These are phyloP conservation scores for Oxytropis ochrocephala DNA, from an alignment of 306 rosid genomes.

Conservation along the genomic window DNA sequence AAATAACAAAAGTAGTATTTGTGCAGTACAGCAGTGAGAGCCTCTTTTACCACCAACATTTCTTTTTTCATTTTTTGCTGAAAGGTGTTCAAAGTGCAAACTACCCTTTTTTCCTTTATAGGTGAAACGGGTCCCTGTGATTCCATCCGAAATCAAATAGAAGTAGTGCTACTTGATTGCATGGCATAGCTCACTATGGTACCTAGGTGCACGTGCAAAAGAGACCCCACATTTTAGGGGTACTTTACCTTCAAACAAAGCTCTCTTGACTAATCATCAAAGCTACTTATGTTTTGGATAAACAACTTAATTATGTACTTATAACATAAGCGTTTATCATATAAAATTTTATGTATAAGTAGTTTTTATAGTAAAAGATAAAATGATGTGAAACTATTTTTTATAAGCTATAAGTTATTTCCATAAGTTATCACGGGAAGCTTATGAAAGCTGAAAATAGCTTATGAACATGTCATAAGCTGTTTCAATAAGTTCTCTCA, in stretches of 20 bases:
- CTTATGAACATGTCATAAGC: too few relatives aligned
- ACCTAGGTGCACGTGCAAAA: constrained; percentile 33
- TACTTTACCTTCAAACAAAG: neutral
- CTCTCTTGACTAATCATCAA: neutral
- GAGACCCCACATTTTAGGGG: neutral
- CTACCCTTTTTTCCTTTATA: constrained; percentile 7
- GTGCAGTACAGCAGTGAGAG: neutral
- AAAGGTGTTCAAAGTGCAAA: constrained; percentile 17
- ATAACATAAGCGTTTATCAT: too few relatives aligned
- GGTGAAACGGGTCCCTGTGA: constrained; percentile 21
- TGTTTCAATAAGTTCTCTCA: too few relatives aligned
- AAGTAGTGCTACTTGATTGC: constrained; percentile 13
- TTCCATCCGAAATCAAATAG: constrained; percentile 4
- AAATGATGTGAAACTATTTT: too few relatives aligned
- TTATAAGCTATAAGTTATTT: too few relatives aligned
- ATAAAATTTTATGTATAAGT: too few relatives aligned
- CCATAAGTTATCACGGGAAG: too few relatives aligned
- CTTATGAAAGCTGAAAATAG: too few relatives aligned
- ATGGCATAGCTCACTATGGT: neutral
- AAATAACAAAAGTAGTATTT: neutral
- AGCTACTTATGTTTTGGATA: too few relatives aligned
- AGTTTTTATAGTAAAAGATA: too few relatives aligned
- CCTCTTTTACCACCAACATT: neutral
- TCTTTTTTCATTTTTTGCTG: neutral
- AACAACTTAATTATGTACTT: too few relatives aligned